phyloP scores from a whole-genome alignment of 192 early-diverging fungal species.

The Chytriomyces sp. region DNA sequence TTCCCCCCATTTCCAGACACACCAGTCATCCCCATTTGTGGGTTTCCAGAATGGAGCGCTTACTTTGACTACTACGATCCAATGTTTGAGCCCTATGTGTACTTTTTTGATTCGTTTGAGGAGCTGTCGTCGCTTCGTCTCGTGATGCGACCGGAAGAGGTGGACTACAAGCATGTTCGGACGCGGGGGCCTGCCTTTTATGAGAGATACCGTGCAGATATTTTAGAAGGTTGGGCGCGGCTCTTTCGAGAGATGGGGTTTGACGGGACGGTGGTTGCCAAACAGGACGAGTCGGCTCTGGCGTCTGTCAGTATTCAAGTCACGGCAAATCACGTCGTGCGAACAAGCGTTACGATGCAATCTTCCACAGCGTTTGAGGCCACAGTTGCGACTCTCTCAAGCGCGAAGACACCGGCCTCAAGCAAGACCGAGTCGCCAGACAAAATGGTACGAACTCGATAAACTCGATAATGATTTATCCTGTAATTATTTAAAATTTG shows the following conservation, averaged over 20 bases:
- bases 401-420: no score
- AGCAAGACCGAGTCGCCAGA: no score
- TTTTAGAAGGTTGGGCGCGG: constrained; percentile 18
- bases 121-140: background rate
- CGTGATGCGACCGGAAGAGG: background rate
- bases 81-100: background rate
- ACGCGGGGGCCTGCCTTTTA: constrained; percentile 2
- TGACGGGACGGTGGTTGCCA: no score
- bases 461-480: no score
- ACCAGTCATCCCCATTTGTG: background rate
- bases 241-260: constrained; percentile 22
- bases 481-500: no score
- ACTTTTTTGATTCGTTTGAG: background rate
- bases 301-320: no score
- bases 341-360: no score
- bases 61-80: background rate
- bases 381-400: no score
- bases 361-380: no score
- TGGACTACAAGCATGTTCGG: constrained; percentile 18
- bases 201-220: background rate
- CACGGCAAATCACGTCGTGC: no score
- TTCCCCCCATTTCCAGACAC: background rate
- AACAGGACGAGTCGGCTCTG: no score
- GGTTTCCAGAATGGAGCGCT: background rate
- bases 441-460: no score